Base-by-base conservation (phyloP, 2,329 filamentous ascomycete genomes). In the Apiospora sp. region DNA sequence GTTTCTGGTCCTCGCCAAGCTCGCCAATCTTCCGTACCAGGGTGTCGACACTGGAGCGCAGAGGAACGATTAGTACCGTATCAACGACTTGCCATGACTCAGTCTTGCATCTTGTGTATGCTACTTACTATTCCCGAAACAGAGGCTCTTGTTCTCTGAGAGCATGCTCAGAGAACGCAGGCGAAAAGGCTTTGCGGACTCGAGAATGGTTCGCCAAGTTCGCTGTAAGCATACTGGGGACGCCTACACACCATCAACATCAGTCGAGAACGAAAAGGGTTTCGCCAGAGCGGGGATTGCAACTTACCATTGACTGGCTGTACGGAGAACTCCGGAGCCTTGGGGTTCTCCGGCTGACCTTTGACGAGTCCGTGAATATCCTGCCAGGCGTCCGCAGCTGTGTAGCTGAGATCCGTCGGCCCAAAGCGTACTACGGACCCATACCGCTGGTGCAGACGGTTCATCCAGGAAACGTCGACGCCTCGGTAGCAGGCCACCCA, bases 11-110 rank as follows among this genome's bases (percentile, higher is more conserved):
- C 10, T 72, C 69, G 27, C 73, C 72, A 12, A 76, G 71, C n/a
- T 84, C 81, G n/a, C 76, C 77, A 49, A 86, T 75, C 64, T 80
- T 82, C 24, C 76, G 72, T 58, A 83, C 78, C 68, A 86, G 80
- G 27, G n/a, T 22, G 27, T 64, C 27, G 16, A 41, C 5, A 64
- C 13, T 19, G 58, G 10, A 19, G n/a, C 13, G 27, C 3, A n/a
- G 16, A 37, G 4, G 37, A 24, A 4, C 16, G 4, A 10, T 41
- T 67, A n/a, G 41, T 13, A 12, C 13, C 30, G 24, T 49, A 22
- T 49, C 46, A n/a, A 49, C 16, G 22, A 7, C 44, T 6, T 46
- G 44, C 5, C 13, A 5, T 46, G 4, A 27, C 58, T n/a, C 27
- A 4, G 30, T 4, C 30, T 34, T 34, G 19, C n/a, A 0, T 67